A percentile compares a stretch with the other conserved stretches of the same genome.
These are phyloP conservation scores for Amanita muscaria DNA, from an alignment of 768 basidiomycete species.

Conservation along the genomic window DNA sequence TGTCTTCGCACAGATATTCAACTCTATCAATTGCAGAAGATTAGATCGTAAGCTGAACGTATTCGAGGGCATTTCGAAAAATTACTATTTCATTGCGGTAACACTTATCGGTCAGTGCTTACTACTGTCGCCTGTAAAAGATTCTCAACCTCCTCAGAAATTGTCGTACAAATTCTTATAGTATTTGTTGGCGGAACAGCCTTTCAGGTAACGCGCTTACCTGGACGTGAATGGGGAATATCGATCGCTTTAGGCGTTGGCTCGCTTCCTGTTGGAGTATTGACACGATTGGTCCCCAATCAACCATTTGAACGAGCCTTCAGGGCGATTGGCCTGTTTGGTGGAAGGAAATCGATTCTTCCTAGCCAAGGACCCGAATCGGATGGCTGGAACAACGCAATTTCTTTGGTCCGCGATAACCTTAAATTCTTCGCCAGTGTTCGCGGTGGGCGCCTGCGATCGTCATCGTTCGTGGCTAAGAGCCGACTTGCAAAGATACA, in stretches of 20 bases:
- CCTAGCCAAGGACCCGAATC: conserved; percentile 55
- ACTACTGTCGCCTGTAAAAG: background rate
- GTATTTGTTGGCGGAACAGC: conserved; percentile 88
- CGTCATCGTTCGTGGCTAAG: conserved; percentile 79
- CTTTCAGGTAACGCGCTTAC: conserved; percentile 77
- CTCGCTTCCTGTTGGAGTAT: conserved; percentile 78
- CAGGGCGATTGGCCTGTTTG: conserved; percentile 45
- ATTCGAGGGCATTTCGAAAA: conserved; percentile 71
- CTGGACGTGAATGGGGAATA: conserved; percentile 88
- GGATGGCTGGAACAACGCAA: conserved; percentile 69
- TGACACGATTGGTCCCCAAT: conserved; percentile 78
- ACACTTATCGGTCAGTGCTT: conserved; percentile 66
- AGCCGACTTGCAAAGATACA: conserved; percentile 46
- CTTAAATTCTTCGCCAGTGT: conserved; percentile 73
- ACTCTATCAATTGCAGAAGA: conserved; percentile 85
- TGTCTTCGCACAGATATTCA: conserved; percentile 96
- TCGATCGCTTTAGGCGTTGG: conserved; percentile 80
- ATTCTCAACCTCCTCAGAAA: conserved; percentile 42
- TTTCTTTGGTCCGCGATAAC: conserved; percentile 80
- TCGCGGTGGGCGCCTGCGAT: conserved; percentile 82
- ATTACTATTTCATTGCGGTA: conserved; percentile 79
- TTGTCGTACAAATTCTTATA: conserved; percentile 78
- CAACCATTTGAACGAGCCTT: conserved; percentile 60
- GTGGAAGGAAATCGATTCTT: conserved; percentile 47
- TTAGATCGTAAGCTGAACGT: conserved; percentile 84